Evolutionary conservation across 192 early-diverging fungal genomes (phyloP).

Genomic region (Umbelopsis ramanniana): DNA sequence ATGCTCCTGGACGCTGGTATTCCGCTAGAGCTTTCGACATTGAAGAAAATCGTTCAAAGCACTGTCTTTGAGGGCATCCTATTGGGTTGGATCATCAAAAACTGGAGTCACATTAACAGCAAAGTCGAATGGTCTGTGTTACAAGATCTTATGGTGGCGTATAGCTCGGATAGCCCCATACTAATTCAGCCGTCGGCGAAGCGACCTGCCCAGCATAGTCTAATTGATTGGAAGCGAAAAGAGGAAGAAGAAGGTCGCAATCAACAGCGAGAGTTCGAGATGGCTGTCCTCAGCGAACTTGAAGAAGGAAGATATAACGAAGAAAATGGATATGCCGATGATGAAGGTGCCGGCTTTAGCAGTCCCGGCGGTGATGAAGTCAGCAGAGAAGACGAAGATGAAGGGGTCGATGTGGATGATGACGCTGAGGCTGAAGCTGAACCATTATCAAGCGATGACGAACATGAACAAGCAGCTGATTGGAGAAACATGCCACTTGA

Average conservation of each 20-base stretch:
- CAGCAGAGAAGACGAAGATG: slow-evolving; percentile 17
- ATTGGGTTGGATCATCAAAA: slow-evolving; percentile 19
- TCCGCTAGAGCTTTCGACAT: not conserved
- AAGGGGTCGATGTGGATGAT: slow-evolving; percentile 3
- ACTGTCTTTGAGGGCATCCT: not conserved
- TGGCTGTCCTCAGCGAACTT: slow-evolving; percentile 3
- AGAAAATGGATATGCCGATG: slow-evolving; percentile 21
- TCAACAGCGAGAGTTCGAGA: not conserved
- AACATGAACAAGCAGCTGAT: not conserved
- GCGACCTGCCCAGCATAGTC: not conserved
- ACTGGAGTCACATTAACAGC: slow-evolving; percentile 14
- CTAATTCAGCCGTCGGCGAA: not conserved
- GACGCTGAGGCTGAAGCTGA: not conserved
- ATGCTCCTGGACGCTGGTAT: slow-evolving; percentile 2
- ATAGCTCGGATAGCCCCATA: not conserved
- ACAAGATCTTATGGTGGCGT: slow-evolving; percentile 10
- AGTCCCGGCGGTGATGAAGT: slow-evolving; percentile 1
- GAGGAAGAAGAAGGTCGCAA: slow-evolving; percentile 1
- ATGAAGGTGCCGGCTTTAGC: slow-evolving; percentile 2
- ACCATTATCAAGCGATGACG: not conserved
- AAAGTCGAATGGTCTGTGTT: not conserved
- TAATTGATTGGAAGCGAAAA: slow-evolving; percentile 9
- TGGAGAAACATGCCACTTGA: slow-evolving; percentile 19
- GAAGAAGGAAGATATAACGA: not conserved
- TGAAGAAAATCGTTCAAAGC: slow-evolving; percentile 7